Conservation (phyloP, 2,329 filamentous ascomycete species). For the Beauveria scarabaeidicola region DNA sequence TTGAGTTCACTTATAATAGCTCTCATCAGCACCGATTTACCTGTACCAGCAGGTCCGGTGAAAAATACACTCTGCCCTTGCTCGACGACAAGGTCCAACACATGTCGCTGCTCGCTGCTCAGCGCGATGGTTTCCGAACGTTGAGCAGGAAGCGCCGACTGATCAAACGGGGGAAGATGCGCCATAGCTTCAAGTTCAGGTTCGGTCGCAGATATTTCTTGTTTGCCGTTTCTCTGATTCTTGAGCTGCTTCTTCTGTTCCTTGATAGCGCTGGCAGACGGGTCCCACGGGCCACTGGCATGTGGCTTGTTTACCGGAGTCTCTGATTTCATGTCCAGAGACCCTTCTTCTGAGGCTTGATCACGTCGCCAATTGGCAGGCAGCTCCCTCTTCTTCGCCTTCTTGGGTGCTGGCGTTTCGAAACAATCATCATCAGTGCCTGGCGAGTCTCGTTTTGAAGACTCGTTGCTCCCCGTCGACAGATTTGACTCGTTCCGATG, state of each 20-base stretch:
- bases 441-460: conserved; percentile 36
- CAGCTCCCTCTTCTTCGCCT: conserved; percentile 55
- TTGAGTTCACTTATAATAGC: conserved; percentile 79
- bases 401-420: conserved; percentile 21
- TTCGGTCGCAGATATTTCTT: conserved; percentile 33
- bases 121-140: conserved; percentile 55
- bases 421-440: conserved; percentile 19
- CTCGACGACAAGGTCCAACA: conserved; percentile 74
- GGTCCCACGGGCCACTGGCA: conserved; percentile 52
- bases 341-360: conserved; percentile 30
- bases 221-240: conserved; percentile 34
- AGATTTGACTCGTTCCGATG: conserved; percentile 13
- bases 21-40: conserved; percentile 92
- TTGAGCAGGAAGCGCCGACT: conserved; percentile 23
- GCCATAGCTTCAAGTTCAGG: conserved; percentile 27
- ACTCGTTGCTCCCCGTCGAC: conserved; percentile 17
- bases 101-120: conserved; percentile 77
- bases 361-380: conserved; percentile 33
- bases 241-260: conserved; percentile 69
- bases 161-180: conserved; percentile 21
- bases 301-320: conserved; percentile 19
- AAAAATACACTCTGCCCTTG: conserved; percentile 89
- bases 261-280: conserved; percentile 64
- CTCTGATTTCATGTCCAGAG: conserved; percentile 21
- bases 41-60: conserved; percentile 90